Conservation (phyloP, 2,329 filamentous ascomycete species). For the Colletotrichum sp. region DNA sequence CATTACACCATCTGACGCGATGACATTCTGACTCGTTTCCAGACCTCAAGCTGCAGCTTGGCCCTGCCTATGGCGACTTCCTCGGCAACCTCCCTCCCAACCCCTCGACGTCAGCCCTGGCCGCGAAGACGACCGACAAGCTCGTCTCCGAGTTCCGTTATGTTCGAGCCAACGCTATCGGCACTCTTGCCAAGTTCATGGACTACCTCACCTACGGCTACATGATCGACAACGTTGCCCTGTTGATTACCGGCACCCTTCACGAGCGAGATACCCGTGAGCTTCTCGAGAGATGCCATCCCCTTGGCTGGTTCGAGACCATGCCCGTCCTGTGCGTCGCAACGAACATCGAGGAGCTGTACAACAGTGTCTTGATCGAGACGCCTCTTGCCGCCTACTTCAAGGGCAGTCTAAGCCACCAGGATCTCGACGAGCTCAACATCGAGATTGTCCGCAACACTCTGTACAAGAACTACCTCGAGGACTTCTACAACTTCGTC, state of each 20-base stretch:
- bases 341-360: slow-evolving; percentile 97
- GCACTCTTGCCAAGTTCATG: slow-evolving; percentile 92
- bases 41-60: slow-evolving; percentile 98
- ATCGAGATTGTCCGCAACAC: slow-evolving; percentile 99
- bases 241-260: slow-evolving; percentile 95
- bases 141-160: slow-evolving; percentile 97
- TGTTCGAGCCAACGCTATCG: slow-evolving; percentile 90
- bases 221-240: slow-evolving; percentile 99
- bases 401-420: slow-evolving; percentile 94
- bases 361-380: slow-evolving; percentile 97
- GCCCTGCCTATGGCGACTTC: slow-evolving; percentile 96
- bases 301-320: slow-evolving; percentile 98
- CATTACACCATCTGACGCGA: slow-evolving; percentile 5
- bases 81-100: slow-evolving; percentile 93
- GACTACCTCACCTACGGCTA: slow-evolving; percentile 98
- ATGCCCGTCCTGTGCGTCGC: slow-evolving; percentile 98
- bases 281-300: slow-evolving; percentile 93
- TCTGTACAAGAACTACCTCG: slow-evolving; percentile 98
- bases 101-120: slow-evolving; percentile 93
- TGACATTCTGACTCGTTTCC: slow-evolving; percentile 12
- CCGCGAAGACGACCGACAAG: slow-evolving; percentile 96
- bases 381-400: slow-evolving; percentile 96
- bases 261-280: slow-evolving; percentile 97
- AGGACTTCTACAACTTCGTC: slow-evolving; percentile 96
- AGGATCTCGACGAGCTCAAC: slow-evolving; percentile 97